Base-by-base conservation (phyloP, 495 filamentous ascomycete species). In the Xylona heveae region DNA sequence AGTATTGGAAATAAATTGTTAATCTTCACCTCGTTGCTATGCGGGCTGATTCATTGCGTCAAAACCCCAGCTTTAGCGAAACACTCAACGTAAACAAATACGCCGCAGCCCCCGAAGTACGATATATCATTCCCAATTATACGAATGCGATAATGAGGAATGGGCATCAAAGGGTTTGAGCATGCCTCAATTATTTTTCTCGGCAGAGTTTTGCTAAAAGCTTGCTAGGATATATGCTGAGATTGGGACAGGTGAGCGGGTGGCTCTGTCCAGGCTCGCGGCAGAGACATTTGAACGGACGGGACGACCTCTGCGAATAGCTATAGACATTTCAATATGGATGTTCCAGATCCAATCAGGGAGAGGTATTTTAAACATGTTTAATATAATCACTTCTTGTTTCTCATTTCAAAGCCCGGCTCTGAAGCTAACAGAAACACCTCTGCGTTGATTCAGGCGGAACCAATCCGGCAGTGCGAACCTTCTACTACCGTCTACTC, bases 301-400 rank as follows among this genome's bases (percentile, higher is more conserved):
- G 24, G 61, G 66, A 15, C 64, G 73, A 3, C 82, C 88, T 0
- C 58, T 95, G 5, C 71, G 83, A 9, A 59, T 99, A 18, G 90
- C 90, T 13, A 79, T 99, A 31, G 90, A 99, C 48, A 76, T 88
- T 37, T 82, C 82, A 0, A 94, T 99, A 48, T 99, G 90, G 90
- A 73, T 92, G 15, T 95, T 93, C 44, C 88, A 99, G 44, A 72
- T 74, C 5, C 83, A 90, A 41, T 71, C 81, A 5, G 74, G 78
- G 12, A 67, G 74, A 50, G 83, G 64, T 64, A 43, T 30, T 42
- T 38, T 25, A 9, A 21, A 14, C 10, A 31, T 7, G 16, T 12
- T 20, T 10, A 19, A 26, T 18, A 40, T 1, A 26, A 25, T 12
- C 13, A 22, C 14, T 28, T 19, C 30, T 33, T 31, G 32, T 28